Conservation (phyloP, 2,329 filamentous ascomycete species). For the Fusarium torulosum region DNA sequence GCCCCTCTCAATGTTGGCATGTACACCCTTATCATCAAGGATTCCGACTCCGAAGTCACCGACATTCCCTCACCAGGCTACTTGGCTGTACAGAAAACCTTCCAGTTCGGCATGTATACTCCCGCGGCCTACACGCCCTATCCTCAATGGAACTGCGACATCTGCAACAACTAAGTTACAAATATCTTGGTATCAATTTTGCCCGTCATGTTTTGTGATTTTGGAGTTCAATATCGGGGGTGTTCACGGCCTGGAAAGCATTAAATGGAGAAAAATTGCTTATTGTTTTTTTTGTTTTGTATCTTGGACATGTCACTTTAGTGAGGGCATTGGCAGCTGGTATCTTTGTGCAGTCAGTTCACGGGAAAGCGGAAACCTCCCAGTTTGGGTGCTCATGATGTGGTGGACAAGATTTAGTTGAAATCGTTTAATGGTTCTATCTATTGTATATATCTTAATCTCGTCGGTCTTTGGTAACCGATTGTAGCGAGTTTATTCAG, state of each 20-base stretch:
- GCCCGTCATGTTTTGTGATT: slow-evolving; percentile 40
- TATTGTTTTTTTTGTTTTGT: slow-evolving; percentile 22
- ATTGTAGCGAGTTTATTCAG: slow-evolving; percentile 9
- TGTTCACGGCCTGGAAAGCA: slow-evolving; percentile 42
- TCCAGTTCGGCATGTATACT: slow-evolving; percentile 71
- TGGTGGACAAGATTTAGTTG: slow-evolving; percentile 35
- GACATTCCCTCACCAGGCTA: slow-evolving; percentile 68
- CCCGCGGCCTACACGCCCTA: slow-evolving; percentile 64
- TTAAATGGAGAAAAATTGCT: slow-evolving; percentile 37
- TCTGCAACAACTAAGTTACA: slow-evolving; percentile 65
- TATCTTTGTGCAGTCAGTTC: slow-evolving; percentile 30
- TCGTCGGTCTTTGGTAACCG: slow-evolving; percentile 27
- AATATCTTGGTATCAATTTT: slow-evolving; percentile 63
- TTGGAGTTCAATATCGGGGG: slow-evolving; percentile 32
- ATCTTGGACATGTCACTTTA: slow-evolving; percentile 33
- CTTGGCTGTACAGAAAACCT: slow-evolving; percentile 61
- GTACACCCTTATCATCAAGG: slow-evolving; percentile 73
- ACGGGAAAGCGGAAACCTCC: slow-evolving; percentile 24
- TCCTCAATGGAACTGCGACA: slow-evolving; percentile 66
- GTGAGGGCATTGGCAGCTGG: slow-evolving; percentile 41
- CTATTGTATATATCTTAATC: slow-evolving; percentile 45
- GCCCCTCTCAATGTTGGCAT: slow-evolving; percentile 64
- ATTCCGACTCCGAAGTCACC: slow-evolving; percentile 65
- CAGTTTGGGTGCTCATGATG: slow-evolving; percentile 43
- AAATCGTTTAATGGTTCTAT: slow-evolving; percentile 43